Percentiles rank a stretch among this genome's conserved stretches.
Evolutionary conservation across 73 alveolate species (phyloP).

Genomic region (Paramecium pentaurelia): DNA sequence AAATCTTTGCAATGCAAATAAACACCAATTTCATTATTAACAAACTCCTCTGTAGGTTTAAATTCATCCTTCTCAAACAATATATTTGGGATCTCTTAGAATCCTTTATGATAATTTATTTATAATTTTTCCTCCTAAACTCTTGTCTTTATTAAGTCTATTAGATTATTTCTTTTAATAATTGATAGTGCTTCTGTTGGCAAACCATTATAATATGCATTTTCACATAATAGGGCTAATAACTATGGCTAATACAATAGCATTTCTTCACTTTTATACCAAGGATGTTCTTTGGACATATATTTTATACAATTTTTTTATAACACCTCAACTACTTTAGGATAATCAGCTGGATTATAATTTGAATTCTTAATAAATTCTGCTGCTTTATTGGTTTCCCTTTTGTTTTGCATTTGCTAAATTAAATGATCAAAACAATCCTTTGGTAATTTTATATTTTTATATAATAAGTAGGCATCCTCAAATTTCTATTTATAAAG

Average conservation of each 20-base stretch:
- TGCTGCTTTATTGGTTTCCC: neutral
- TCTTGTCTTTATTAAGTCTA: neutral
- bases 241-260: neutral
- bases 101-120: neutral
- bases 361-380: neutral
- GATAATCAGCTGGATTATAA: neutral
- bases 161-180: neutral
- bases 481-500: neutral
- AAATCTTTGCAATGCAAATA: neutral
- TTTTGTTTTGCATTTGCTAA: neutral
- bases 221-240: neutral
- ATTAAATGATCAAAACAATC: neutral
- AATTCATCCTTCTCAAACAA: neutral
- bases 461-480: neutral
- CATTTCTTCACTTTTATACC: conserved; percentile 37
- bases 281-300: neutral
- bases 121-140: neutral
- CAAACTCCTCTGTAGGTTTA: neutral
- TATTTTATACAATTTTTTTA: neutral
- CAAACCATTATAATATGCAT: neutral
- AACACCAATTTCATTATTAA: neutral
- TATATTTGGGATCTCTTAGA: neutral
- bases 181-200: neutral
- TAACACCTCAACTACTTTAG: neutral
- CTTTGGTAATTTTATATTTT: neutral